These are phyloP conservation scores for Dendrocalamus latiflorus DNA, from an alignment of 202 grass and related monocot species.

Conservation along the genomic window DNA sequence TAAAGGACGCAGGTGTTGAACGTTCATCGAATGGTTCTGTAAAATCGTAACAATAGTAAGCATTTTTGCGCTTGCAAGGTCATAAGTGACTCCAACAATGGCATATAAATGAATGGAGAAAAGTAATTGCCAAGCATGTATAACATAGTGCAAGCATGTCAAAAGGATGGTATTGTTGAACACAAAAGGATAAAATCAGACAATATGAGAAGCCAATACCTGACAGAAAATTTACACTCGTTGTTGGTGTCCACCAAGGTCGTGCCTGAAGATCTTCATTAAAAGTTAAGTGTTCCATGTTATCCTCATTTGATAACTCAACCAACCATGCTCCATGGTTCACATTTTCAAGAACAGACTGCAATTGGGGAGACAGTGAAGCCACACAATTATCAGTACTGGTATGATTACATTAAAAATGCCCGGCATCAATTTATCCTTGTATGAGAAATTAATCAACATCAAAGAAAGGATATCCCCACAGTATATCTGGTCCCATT, in stretches of 20 bases:
- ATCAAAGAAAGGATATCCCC: neutral
- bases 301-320: slow-evolving; percentile 68
- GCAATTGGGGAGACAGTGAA: slow-evolving; percentile 7
- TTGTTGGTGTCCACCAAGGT: slow-evolving; percentile 87
- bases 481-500: neutral
- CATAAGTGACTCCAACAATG: neutral
- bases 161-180: neutral
- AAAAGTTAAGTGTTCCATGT: slow-evolving; percentile 59
- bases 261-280: slow-evolving; percentile 84
- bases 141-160: neutral
- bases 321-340: slow-evolving; percentile 64
- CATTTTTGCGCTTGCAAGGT: neutral
- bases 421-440: neutral
- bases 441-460: slow-evolving; percentile 6
- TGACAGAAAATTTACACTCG: slow-evolving; percentile 76
- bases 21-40: slow-evolving; percentile 67
- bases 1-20: slow-evolving; percentile 45
- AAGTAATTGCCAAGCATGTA: neutral
- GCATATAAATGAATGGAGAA: neutral
- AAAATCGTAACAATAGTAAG: slow-evolving; percentile 31
- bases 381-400: slow-evolving; percentile 10
- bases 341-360: slow-evolving; percentile 61
- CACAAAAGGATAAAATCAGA: neutral
- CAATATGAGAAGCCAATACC: slow-evolving; percentile 37
- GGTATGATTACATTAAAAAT: neutral